phyloP scores from a whole-genome alignment of 2,329 filamentous ascomycete genomes.

The Phialocephala sp. region DNA sequence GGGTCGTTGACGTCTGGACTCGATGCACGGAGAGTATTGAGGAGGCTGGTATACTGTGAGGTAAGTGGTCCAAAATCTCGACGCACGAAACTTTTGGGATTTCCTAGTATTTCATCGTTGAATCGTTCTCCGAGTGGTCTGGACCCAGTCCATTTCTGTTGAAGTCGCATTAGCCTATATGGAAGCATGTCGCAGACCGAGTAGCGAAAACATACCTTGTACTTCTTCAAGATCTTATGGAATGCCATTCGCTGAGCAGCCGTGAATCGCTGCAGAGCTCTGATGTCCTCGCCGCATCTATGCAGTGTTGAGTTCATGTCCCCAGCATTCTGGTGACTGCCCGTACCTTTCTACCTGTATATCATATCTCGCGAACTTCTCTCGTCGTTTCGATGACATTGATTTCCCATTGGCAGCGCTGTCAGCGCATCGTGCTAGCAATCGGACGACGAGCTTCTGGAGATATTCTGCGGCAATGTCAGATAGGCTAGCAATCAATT shows the following conservation, averaged over 20 bases:
- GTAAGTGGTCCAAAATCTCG: slow-evolving; percentile 64
- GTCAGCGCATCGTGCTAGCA: slow-evolving; percentile 37
- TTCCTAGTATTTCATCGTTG: slow-evolving; percentile 66
- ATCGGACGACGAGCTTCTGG: slow-evolving; percentile 33
- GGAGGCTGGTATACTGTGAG: slow-evolving; percentile 56
- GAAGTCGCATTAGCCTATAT: slow-evolving; percentile 15
- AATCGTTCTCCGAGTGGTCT: slow-evolving; percentile 68
- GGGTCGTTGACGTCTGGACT: slow-evolving; percentile 40
- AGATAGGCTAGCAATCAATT: slow-evolving; percentile 20
- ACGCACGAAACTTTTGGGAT: slow-evolving; percentile 74
- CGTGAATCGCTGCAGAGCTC: slow-evolving; percentile 73
- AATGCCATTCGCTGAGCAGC: slow-evolving; percentile 78
- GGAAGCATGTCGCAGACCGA: not conserved
- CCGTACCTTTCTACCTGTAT: slow-evolving; percentile 39
- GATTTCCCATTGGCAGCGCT: slow-evolving; percentile 29
- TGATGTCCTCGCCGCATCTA: slow-evolving; percentile 73
- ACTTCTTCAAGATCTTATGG: slow-evolving; percentile 85
- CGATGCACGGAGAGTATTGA: slow-evolving; percentile 52
- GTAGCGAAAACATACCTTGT: slow-evolving; percentile 58
- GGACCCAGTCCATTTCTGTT: slow-evolving; percentile 82
- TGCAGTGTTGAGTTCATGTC: slow-evolving; percentile 21
- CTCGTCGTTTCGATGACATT: slow-evolving; percentile 36
- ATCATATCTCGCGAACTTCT: slow-evolving; percentile 41
- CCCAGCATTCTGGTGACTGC: not conserved
- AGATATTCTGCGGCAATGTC: slow-evolving; percentile 30